phyloP scores from a whole-genome alignment of 129 eudicot species.

The Cynara cardunculus region DNA sequence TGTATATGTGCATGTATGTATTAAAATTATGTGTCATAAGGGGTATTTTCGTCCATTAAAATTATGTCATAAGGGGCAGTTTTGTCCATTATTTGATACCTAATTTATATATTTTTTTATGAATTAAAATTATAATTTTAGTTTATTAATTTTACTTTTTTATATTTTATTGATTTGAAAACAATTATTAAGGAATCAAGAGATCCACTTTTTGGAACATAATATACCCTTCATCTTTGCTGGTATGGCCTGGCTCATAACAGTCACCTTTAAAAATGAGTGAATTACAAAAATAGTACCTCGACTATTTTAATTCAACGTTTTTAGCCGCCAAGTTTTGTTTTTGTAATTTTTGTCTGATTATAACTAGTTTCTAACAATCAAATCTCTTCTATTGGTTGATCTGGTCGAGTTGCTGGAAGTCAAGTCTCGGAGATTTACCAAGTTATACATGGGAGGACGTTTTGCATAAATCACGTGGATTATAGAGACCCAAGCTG shows the following conservation, averaged over 20 bases:
- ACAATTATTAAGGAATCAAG: slow-evolving; percentile 39
- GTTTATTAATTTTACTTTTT: slow-evolving; percentile 10
- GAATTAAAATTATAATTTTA: neutral
- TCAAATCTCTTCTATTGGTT: neutral
- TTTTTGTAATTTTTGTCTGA: neutral
- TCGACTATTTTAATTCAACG: neutral
- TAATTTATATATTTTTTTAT: neutral
- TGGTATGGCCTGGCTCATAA: slow-evolving; percentile 36
- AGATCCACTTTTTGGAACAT: slow-evolving; percentile 38
- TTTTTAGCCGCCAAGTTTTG: neutral
- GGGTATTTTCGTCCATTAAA: too few species aligned
- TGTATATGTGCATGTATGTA: too few species aligned
- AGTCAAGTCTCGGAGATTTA: neutral
- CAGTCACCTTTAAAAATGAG: neutral
- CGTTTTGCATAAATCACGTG: neutral
- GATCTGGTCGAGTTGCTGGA: neutral
- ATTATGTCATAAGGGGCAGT: too few species aligned
- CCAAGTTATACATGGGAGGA: neutral
- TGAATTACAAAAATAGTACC: slow-evolving; percentile 5
- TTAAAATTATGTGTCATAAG: too few species aligned
- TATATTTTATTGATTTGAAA: slow-evolving; percentile 6
- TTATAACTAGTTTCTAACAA: neutral
- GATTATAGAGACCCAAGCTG: neutral
- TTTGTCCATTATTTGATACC: neutral
- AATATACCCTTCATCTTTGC: slow-evolving; percentile 30